Evolutionary conservation across 2,329 filamentous ascomycete species (phyloP).

Genomic region (Passalora sequoiae): DNA sequence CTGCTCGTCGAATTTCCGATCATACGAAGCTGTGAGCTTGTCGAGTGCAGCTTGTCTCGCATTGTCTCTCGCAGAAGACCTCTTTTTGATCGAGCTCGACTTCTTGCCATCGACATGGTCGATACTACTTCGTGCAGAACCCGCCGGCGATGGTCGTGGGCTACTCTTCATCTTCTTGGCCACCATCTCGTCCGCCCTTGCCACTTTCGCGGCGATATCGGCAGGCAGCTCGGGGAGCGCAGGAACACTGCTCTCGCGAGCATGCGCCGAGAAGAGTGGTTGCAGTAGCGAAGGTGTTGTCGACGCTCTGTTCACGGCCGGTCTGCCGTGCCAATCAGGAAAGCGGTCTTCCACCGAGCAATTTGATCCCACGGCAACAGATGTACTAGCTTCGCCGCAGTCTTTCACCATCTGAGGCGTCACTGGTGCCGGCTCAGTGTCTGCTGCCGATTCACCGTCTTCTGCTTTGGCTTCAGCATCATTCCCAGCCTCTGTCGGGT

Average conservation of each 20-base stretch:
- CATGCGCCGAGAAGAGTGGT: neutral
- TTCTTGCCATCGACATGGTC: constrained; percentile 14
- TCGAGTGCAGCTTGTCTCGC: constrained; percentile 10
- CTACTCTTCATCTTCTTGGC: constrained; percentile 25
- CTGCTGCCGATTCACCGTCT: neutral
- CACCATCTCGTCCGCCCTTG: constrained; percentile 26
- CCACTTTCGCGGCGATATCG: constrained; percentile 26
- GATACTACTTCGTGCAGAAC: constrained; percentile 22
- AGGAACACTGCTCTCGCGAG: constrained; percentile 21
- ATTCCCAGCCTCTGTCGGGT: neutral
- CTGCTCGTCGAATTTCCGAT: constrained; percentile 1
- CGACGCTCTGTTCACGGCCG: constrained; percentile 4
- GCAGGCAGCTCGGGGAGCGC: constrained; percentile 31
- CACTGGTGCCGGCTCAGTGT: neutral
- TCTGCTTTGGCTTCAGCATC: neutral
- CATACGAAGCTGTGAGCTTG: constrained; percentile 1
- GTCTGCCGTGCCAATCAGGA: constrained; percentile 28
- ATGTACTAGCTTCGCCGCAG: neutral
- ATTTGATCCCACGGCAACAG: constrained; percentile 12
- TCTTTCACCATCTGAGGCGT: neutral
- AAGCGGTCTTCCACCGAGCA: constrained; percentile 27
- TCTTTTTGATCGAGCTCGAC: constrained; percentile 7
- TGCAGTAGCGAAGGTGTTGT: neutral
- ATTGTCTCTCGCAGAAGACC: constrained; percentile 1
- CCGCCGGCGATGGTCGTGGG: constrained; percentile 17